Evolutionary conservation across 2,329 filamentous ascomycete genomes (phyloP).

Genomic region (Arthrobotrys megalospora): DNA sequence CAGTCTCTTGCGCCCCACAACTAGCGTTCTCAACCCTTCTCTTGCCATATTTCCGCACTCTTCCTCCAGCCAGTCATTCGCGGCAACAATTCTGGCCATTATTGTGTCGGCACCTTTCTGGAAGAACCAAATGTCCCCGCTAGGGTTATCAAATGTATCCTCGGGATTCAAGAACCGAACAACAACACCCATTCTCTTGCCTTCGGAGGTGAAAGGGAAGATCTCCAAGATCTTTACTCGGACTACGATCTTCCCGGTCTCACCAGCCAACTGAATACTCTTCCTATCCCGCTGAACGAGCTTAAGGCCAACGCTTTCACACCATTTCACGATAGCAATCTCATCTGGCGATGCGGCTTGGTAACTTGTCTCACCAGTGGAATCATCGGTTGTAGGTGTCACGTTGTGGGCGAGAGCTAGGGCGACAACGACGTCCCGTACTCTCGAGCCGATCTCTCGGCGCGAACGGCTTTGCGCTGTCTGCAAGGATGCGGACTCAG

Average conservation of each 20-base stretch:
- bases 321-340: constrained; percentile 97
- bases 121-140: constrained; percentile 95
- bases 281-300: constrained; percentile 88
- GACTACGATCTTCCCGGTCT: constrained; percentile 81
- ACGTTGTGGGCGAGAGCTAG: constrained; percentile 97
- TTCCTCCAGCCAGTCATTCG: constrained; percentile 98
- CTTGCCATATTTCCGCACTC: constrained; percentile 99
- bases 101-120: constrained; percentile 99
- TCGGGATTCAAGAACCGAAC: constrained; percentile 80
- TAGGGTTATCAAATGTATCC: constrained; percentile 70
- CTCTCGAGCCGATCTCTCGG: constrained; percentile 91
- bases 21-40: constrained; percentile 92
- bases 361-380: constrained; percentile 80
- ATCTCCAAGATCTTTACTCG: constrained; percentile 91
- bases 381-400: constrained; percentile 88
- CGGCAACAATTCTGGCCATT: constrained; percentile 93
- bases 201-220: constrained; percentile 97
- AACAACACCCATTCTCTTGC: constrained; percentile 98
- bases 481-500: constrained; percentile 64
- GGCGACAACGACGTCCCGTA: constrained; percentile 92
- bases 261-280: constrained; percentile 84
- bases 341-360: constrained; percentile 98
- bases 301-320: constrained; percentile 89
- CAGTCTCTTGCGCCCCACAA: constrained; percentile 91
- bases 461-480: constrained; percentile 82